Evolutionary conservation across 192 early-diverging fungal genomes (phyloP).

Genomic region (Entrophospora sp.): DNA sequence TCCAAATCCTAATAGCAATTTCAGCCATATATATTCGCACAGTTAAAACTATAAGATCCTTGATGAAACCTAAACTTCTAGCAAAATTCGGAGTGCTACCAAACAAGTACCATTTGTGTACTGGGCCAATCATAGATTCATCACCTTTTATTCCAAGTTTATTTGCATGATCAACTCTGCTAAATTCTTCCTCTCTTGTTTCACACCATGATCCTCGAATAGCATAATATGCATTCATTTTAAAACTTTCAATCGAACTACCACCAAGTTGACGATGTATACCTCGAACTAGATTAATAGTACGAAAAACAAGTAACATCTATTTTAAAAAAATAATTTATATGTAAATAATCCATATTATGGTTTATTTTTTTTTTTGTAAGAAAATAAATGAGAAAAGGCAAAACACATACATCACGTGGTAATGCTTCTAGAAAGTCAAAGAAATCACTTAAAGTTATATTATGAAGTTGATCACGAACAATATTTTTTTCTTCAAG

Average conservation of each 20-base stretch:
- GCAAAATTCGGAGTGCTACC: slow-evolving; percentile 30
- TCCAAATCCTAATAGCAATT: slow-evolving; percentile 22
- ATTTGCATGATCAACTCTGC: slow-evolving; percentile 20
- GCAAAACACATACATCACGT: too few species aligned
- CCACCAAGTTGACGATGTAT: slow-evolving; percentile 43
- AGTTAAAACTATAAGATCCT: slow-evolving; percentile 27
- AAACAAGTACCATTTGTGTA: slow-evolving; percentile 35
- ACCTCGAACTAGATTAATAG: slow-evolving; percentile 39
- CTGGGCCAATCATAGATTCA: slow-evolving; percentile 24
- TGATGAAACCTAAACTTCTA: slow-evolving; percentile 26
- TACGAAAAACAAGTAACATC: slow-evolving; percentile 46
- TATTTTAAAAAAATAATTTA: too few species aligned
- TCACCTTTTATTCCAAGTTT: slow-evolving; percentile 22
- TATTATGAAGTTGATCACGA: slow-evolving; percentile 28
- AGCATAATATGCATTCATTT: slow-evolving; percentile 36
- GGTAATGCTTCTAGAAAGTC: slow-evolving; percentile 44
- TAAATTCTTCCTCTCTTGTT: slow-evolving; percentile 30
- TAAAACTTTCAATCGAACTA: slow-evolving; percentile 37
- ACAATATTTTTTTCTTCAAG: slow-evolving; percentile 23
- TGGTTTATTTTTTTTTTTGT: too few species aligned
- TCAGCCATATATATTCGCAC: slow-evolving; percentile 30
- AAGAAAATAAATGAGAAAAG: too few species aligned
- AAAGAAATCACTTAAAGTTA: slow-evolving; percentile 42
- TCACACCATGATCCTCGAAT: slow-evolving; percentile 41
- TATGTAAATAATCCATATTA: too few species aligned